Conservation (phyloP, 768 basidiomycete genomes). For the Russula virescens region DNA sequence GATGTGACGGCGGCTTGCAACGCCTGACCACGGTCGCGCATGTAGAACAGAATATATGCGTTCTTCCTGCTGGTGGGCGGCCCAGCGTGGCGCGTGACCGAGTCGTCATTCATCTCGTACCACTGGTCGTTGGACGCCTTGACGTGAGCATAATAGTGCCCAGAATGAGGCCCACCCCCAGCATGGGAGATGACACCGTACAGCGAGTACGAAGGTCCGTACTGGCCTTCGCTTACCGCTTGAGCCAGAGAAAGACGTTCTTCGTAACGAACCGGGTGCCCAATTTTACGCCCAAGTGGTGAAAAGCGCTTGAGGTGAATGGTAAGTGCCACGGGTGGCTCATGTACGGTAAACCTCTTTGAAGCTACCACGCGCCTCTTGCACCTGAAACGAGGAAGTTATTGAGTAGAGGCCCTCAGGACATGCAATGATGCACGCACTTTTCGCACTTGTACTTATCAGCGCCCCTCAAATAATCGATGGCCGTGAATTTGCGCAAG, state of each 20-base stretch:
- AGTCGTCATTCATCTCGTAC: slow-evolving; percentile 94
- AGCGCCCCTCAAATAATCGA: slow-evolving; percentile 79
- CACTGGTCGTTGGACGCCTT: slow-evolving; percentile 64
- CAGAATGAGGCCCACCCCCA: slow-evolving; percentile 88
- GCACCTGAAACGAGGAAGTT: slow-evolving; percentile 50
- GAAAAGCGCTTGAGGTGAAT: slow-evolving; percentile 95
- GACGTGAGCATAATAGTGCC: slow-evolving; percentile 90
- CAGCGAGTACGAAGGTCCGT: slow-evolving; percentile 74
- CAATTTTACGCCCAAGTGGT: slow-evolving; percentile 83
- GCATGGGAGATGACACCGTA: slow-evolving; percentile 93
- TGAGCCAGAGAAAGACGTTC: slow-evolving; percentile 64
- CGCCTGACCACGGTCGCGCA: slow-evolving; percentile 70
- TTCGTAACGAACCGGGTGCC: slow-evolving; percentile 70
- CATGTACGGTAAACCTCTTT: slow-evolving; percentile 84
- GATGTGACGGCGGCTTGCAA: slow-evolving; percentile 56
- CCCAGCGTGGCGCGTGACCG: slow-evolving; percentile 41
- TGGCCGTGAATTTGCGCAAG: slow-evolving; percentile 69
- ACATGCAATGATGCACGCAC: slow-evolving; percentile 42
- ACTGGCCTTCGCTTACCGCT: slow-evolving; percentile 79
- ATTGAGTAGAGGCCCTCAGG: not conserved
- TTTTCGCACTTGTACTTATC: slow-evolving; percentile 99
- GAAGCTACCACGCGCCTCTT: slow-evolving; percentile 86
- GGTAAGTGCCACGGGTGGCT: slow-evolving; percentile 83
- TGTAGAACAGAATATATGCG: slow-evolving; percentile 93
- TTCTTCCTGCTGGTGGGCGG: slow-evolving; percentile 61